phyloP scores from a whole-genome alignment of 345 rosid species.

The Luvunga scandens region DNA sequence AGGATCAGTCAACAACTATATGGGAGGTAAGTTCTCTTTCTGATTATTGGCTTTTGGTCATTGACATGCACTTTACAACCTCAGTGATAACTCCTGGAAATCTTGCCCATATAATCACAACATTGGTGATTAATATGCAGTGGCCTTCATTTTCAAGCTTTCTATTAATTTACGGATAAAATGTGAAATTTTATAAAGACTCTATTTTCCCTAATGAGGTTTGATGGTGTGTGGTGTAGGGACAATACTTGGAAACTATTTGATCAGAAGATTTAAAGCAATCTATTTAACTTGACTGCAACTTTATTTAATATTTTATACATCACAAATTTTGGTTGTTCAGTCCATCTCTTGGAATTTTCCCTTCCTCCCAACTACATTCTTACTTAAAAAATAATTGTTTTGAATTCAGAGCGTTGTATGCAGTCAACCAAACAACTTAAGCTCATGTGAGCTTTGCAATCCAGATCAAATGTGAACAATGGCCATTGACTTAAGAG shows the following conservation, averaged over 20 bases:
- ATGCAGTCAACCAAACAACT: not conserved
- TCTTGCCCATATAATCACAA: not conserved
- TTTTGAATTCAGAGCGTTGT: not conserved
- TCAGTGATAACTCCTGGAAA: not conserved
- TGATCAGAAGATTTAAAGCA: not conserved
- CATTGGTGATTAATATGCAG: not conserved
- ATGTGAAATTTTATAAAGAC: not conserved
- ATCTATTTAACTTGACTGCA: not conserved
- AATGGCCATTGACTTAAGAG: not conserved
- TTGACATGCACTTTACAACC: not conserved
- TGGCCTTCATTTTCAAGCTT: not conserved
- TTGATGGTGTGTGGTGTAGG: not conserved
- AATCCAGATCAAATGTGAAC: not conserved
- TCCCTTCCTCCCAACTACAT: not conserved
- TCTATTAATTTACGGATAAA: not conserved
- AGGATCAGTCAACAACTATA: constrained; percentile 53
- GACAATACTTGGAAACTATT: not conserved
- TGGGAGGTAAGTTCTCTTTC: constrained; percentile 55
- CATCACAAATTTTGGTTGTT: not conserved
- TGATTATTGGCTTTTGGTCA: not conserved
- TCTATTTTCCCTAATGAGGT: not conserved
- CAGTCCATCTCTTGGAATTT: not conserved
- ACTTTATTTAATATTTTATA: not conserved
- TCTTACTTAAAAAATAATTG: not conserved
- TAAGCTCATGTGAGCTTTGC: not conserved